These are phyloP conservation scores for Glarea lozoyensis DNA, from an alignment of 495 filamentous ascomycete species.

Conservation along the genomic window DNA sequence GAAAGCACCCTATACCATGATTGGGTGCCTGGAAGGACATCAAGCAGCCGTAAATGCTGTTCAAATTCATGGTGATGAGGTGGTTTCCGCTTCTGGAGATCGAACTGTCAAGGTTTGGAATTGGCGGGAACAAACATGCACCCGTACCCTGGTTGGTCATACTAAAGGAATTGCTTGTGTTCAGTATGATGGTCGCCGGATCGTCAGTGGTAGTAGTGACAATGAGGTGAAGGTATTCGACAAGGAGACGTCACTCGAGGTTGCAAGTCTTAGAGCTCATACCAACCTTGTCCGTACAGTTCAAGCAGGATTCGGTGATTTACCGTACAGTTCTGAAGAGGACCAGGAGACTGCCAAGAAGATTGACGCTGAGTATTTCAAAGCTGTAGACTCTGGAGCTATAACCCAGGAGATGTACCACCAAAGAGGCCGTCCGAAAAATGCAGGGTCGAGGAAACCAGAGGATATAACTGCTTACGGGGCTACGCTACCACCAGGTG, in stretches of 20 bases:
- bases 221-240: slow-evolving; percentile 94
- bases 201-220: slow-evolving; percentile 93
- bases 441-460: slow-evolving; percentile 68
- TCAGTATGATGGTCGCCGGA: slow-evolving; percentile 92
- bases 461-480: slow-evolving; percentile 70
- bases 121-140: slow-evolving; percentile 65
- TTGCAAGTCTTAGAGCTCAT: slow-evolving; percentile 77
- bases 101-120: slow-evolving; percentile 90
- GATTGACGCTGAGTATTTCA: slow-evolving; percentile 63
- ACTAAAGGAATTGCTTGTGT: slow-evolving; percentile 96
- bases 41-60: slow-evolving; percentile 92
- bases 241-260: slow-evolving; percentile 69
- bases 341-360: slow-evolving; percentile 60
- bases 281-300: slow-evolving; percentile 82
- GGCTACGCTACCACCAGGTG: slow-evolving; percentile 78
- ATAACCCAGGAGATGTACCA: slow-evolving; percentile 22
- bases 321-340: slow-evolving; percentile 67
- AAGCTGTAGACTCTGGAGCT: slow-evolving; percentile 55
- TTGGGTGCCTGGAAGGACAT: slow-evolving; percentile 75
- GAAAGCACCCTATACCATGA: slow-evolving; percentile 58
- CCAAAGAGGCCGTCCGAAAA: slow-evolving; percentile 45
- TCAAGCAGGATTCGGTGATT: slow-evolving; percentile 85
- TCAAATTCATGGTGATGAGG: slow-evolving; percentile 74
- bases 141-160: slow-evolving; percentile 74
- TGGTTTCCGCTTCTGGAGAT: slow-evolving; percentile 93